Percentiles rank a stretch among this genome's conserved stretches.
Evolutionary conservation across 2,329 filamentous ascomycete species (phyloP).

Genomic region (Colletotrichum theobromicola): DNA sequence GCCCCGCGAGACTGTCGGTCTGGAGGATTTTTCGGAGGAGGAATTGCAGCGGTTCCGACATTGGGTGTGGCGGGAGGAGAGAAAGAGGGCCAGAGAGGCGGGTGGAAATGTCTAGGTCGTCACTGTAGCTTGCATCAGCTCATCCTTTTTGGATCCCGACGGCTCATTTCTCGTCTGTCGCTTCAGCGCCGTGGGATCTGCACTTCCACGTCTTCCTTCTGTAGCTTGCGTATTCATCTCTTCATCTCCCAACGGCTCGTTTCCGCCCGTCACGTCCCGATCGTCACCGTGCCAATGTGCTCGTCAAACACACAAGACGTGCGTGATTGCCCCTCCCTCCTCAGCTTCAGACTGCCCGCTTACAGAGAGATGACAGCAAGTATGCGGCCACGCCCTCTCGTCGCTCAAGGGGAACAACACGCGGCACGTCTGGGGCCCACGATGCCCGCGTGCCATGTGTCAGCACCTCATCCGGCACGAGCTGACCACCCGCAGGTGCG

Average conservation of each 20-base stretch:
- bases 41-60: background rate
- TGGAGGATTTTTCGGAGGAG: background rate
- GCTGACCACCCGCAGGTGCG: background rate
- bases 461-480: background rate
- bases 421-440: background rate
- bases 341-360: background rate
- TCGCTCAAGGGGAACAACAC: background rate
- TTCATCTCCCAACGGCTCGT: no score
- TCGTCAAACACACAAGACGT: background rate
- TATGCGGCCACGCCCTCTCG: background rate
- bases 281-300: background rate
- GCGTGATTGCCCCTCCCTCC: background rate
- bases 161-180: background rate
- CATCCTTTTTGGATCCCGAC: background rate
- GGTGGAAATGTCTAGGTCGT: background rate
- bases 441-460: background rate
- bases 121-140: no score
- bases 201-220: background rate
- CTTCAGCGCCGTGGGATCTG: background rate
- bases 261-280: background rate
- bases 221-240: no score
- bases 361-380: background rate
- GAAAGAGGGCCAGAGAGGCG: background rate
- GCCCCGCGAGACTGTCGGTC: background rate
- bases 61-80: background rate